Base-by-base conservation (phyloP, 2,329 filamentous ascomycete genomes). In the Neonectria hederae region DNA sequence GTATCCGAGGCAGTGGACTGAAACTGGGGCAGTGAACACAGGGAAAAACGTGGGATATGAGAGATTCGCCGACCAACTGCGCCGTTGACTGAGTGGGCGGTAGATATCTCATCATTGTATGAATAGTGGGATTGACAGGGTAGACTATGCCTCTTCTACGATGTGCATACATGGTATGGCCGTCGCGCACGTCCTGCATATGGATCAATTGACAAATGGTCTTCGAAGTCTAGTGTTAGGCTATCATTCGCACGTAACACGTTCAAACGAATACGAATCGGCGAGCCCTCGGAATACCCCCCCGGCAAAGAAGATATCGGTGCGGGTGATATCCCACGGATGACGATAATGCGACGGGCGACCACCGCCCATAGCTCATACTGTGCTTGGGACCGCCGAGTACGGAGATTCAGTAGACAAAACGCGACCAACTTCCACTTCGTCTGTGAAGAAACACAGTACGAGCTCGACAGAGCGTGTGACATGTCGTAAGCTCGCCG, bases 291-390 rank as follows among this genome's bases (percentile, higher is more conserved):
- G 45, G 45, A 21, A 56, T 21, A 30, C 38, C 45, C 21, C 28
- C 45, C 52, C 59, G 59, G 59, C 40, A 62, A 49, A 43, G 53
- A 22, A 38, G n/a, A 13, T n/a, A n/a, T 56, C 53, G 59, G 59
- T 22, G 52, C 59, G 59, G 59, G 43, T 35, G 19, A 56, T 42
- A 19, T 49, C 35, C 35, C 35, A 49, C 46, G 59, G 26, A 46
- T 62, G 59, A 62, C 53, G 45, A 56, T 6, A 11, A 38, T 21
- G 53, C 45, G n/a, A n/a, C n/a, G n/a, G n/a, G n/a, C n/a, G n/a
- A n/a, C n/a, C n/a, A n/a, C n/a, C n/a, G n/a, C n/a, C n/a, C n/a
- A n/a, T n/a, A n/a, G 28, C n/a, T 54, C 51, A 46, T 21, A 40
- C 48, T 53, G 19, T 19, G 22, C 14, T 14, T 26, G 46, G 22